phyloP scores from a whole-genome alignment of 1,284 basidiomycete genomes.

The Nidula niveotomentosa region DNA sequence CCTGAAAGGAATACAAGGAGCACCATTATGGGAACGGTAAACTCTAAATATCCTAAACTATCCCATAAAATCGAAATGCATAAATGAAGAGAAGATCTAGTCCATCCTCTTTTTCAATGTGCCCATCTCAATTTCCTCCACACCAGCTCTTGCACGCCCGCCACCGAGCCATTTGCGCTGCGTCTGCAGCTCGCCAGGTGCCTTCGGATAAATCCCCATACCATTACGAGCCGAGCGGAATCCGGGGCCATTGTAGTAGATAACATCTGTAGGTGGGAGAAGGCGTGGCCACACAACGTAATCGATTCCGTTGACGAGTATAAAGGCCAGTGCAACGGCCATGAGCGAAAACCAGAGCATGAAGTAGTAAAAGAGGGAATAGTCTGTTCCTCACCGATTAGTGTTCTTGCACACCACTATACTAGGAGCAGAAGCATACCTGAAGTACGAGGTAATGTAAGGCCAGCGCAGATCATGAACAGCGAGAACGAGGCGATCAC shows the following conservation, averaged over 20 bases:
- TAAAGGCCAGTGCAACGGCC: slow-evolving; percentile 61
- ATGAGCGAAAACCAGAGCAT: slow-evolving; percentile 75
- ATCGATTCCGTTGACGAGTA: slow-evolving; percentile 78
- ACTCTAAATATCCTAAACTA: no score
- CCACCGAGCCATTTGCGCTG: slow-evolving; percentile 33
- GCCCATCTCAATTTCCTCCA: slow-evolving; percentile 42
- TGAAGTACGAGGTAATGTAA: slow-evolving; percentile 82
- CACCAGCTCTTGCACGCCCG: slow-evolving; percentile 21
- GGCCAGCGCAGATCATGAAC: slow-evolving; percentile 84
- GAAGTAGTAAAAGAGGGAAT: slow-evolving; percentile 81
- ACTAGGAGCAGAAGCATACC: slow-evolving; percentile 47
- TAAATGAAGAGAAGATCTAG: slow-evolving; percentile 26
- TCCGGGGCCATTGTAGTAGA: slow-evolving; percentile 87
- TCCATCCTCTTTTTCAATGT: slow-evolving; percentile 65
- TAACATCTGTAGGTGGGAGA: slow-evolving; percentile 80
- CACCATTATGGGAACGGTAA: no score
- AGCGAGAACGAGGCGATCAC: slow-evolving; percentile 80
- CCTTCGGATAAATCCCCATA: slow-evolving; percentile 52
- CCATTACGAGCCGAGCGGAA: slow-evolving; percentile 79
- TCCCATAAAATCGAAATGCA: no score
- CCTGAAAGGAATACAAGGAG: no score
- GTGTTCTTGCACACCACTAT: not conserved
- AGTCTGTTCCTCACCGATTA: slow-evolving; percentile 42
- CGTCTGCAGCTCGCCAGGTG: slow-evolving; percentile 30
- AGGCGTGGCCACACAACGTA: slow-evolving; percentile 97